A percentile compares a stretch with the other conserved stretches of the same genome.
phyloP scores from a whole-genome alignment of 768 basidiomycete genomes.

The Scleroderma bovista region DNA sequence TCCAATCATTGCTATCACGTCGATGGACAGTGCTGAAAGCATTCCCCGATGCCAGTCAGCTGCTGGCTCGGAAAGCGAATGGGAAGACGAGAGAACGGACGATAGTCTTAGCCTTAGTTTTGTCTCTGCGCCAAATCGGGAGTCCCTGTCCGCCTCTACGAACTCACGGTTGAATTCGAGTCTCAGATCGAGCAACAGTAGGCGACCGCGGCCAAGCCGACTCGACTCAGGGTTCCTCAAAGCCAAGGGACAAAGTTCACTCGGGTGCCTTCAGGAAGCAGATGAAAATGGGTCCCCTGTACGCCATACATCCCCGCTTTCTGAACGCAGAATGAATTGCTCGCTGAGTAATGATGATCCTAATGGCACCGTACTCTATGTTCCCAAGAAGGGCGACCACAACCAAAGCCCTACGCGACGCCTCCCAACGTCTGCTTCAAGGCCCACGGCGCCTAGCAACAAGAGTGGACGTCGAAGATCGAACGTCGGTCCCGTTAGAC shows the following conservation, averaged over 20 bases:
- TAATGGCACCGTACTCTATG: conserved; percentile 13
- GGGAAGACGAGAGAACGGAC: conserved; percentile 87
- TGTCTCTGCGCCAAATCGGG: conserved; percentile 23
- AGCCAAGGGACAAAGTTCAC: conserved; percentile 40
- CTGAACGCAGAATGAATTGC: conserved; percentile 65
- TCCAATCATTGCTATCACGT: conserved; percentile 22
- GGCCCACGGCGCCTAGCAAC: conserved; percentile 25
- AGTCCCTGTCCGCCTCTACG: conserved; percentile 34
- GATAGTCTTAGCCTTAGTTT: conserved; percentile 63
- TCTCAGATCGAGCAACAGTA: conserved; percentile 18
- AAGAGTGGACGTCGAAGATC: conserved; percentile 56
- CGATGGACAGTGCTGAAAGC: conserved; percentile 33
- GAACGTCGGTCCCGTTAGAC: conserved; percentile 69
- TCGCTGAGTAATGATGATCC: conserved; percentile 19
- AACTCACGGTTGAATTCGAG: conserved; percentile 8
- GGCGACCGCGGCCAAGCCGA: conserved; percentile 57
- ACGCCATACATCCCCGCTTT: conserved; percentile 37
- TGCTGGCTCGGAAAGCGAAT: conserved; percentile 76
- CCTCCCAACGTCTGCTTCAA: conserved; percentile 41
- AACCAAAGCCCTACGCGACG: conserved; percentile 46
- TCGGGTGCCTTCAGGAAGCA: conserved; percentile 66
- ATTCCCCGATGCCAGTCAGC: conserved; percentile 35
- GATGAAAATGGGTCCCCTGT: conserved; percentile 51
- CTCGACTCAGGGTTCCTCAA: conserved; percentile 67
- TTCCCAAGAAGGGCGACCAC: conserved; percentile 32